phyloP scores from a whole-genome alignment of 306 rosid species.

The Trichosanthes cucumerina region DNA sequence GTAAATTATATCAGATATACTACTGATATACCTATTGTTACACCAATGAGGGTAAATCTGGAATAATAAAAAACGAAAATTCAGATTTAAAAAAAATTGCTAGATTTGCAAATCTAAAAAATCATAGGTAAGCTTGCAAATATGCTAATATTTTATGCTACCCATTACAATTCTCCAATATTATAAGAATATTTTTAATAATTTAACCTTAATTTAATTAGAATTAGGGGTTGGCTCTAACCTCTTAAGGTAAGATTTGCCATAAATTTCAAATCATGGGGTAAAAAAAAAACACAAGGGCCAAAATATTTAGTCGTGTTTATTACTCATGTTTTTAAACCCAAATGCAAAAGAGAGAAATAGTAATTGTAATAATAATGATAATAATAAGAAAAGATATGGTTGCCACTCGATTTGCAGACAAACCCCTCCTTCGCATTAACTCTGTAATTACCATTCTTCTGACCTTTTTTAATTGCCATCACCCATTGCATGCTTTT shows the following conservation, averaged over 20 bases:
- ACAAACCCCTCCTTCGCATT: background rate
- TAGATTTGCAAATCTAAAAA: too few species aligned
- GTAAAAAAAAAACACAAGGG: background rate
- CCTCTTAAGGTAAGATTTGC: background rate
- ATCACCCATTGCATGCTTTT: background rate
- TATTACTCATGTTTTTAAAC: background rate
- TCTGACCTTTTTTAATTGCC: background rate
- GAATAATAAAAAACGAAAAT: too few species aligned
- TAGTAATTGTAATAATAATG: background rate
- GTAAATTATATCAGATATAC: too few species aligned
- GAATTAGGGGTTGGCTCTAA: background rate
- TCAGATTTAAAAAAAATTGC: too few species aligned
- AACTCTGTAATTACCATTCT: background rate
- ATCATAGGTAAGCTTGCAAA: too few species aligned
- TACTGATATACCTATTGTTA: too few species aligned
- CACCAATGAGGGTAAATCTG: too few species aligned
- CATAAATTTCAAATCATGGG: background rate
- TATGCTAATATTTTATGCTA: too few species aligned
- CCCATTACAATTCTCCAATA: too few species aligned
- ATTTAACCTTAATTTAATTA: background rate
- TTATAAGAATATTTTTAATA: too few species aligned
- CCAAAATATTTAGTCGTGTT: background rate
- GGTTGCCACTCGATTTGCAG: conserved; percentile 3
- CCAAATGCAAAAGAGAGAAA: background rate
- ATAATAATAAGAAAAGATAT: background rate